Evolutionary conservation across 2,329 filamentous ascomycete genomes (phyloP).

Genomic region (Gremmenia infestans): DNA sequence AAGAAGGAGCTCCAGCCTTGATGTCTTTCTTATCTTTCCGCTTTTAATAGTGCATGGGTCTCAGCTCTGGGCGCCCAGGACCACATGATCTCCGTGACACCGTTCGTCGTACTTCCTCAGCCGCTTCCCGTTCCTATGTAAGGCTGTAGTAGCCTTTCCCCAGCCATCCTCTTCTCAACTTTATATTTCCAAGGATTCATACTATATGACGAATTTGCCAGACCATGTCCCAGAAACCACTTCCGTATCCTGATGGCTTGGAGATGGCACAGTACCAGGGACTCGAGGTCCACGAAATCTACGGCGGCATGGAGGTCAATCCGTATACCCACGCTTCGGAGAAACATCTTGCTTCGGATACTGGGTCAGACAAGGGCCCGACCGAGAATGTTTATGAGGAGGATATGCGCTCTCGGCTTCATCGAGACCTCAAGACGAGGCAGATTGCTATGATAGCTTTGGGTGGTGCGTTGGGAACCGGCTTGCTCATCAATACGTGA

Average conservation of each 20-base stretch:
- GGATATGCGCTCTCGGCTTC: conserved; percentile 32
- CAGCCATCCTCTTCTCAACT: neutral
- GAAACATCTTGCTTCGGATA: conserved; percentile 11
- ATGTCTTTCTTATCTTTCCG: conserved; percentile 12
- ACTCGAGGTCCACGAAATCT: neutral
- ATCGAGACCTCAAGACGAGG: conserved; percentile 48
- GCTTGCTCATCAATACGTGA: conserved; percentile 64
- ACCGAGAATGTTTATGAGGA: conserved; percentile 19
- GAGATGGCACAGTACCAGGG: conserved; percentile 9
- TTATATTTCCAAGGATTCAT: too few relatives aligned
- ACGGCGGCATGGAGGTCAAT: conserved; percentile 4
- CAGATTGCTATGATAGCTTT: conserved; percentile 64
- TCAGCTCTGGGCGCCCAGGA: neutral
- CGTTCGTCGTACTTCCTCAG: neutral
- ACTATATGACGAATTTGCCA: neutral
- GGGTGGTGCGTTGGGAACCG: conserved; percentile 55
- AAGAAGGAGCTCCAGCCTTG: too few relatives aligned
- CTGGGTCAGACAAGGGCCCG: conserved; percentile 13
- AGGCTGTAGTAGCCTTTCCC: neutral
- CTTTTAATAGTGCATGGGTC: conserved; percentile 3
- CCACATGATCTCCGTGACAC: neutral
- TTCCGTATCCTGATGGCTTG: conserved; percentile 8
- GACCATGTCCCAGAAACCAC: conserved; percentile 5
- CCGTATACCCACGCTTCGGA: conserved; percentile 15
- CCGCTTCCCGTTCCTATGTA: neutral